Base-by-base conservation (phyloP, 225 moss, liverwort and hornwort species). In the Physcomitrium patens region DNA sequence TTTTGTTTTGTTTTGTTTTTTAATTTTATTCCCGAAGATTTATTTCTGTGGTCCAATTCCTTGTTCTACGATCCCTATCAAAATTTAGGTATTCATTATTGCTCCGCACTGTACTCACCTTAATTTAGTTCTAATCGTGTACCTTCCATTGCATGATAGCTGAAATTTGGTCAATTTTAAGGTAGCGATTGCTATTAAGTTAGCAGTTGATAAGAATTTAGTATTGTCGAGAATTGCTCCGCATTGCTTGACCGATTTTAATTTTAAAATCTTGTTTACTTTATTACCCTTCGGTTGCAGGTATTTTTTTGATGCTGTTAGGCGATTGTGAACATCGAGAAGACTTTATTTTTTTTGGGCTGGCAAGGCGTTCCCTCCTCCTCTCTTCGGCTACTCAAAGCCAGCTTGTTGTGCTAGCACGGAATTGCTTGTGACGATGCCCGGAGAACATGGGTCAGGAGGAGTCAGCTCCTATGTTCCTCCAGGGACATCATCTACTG, bases 371-470 rank as follows among this genome's bases (percentile, higher is more conserved):
- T 69, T 62, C 37, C 47, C 31, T 59, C 42, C 19, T 59, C 49
- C 45, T 63, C 16, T 17, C 12, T 70, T 20, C 28, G 31, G 18
- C 67, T 67, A 31, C 67, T 67, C 59, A 18, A 46, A 56, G 60
- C 48, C 2, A 60, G 27, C 23, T 57, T 24, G 49, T 41, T 64
- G 13, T 55, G 37, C 42, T 24, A 43, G 16, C 6, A 44, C 17
- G 24, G 63, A 50, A 64, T 24, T 46, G 37, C 3, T 59, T 8
- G 71, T 63, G 74, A 78, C 71, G 66, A 84, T 80, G 68, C 63
- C 75, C 74, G 75, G 57, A 67, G 72, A 78, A 45, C 26, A 78
- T 72, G 72, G 68, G 42, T 64, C 57, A 60, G 71, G 45, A 71
- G 23, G 51, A 53, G 68, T 16, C 46, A 52, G 41, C 28, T 81